Evolutionary conservation across 164 flowering plant genomes (phyloP), one percentile per base, ranked within the genome.

Genomic region (Tetrastigma voinierianum): DNA sequence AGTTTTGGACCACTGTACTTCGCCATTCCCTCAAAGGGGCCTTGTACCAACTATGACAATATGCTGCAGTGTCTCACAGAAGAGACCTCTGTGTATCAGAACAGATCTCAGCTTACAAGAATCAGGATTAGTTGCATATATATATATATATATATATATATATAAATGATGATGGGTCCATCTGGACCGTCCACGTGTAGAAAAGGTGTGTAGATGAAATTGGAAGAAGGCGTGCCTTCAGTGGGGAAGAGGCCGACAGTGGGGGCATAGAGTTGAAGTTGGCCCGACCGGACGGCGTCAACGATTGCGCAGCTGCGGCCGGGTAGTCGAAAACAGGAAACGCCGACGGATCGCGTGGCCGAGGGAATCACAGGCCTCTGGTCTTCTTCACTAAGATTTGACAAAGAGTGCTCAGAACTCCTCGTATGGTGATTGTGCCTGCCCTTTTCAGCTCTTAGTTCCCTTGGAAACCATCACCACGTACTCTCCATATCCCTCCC

Each of bases 311-410:
- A n/a, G n/a, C 82, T 56, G 76, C 82, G 2, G 84, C 84, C 0
- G 45, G 15, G 77, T 10, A 1, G 81, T 77, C 81, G 81, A 51
- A 82, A 84, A 64, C 75, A 76, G 84, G 78, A 53, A 72, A 78
- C 1, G 51, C 46, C 1, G 88, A 78, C 2, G 96, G 96, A 57
- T 90, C 96, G 32, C 96, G 32, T 78, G 84, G 46, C 84, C 89
- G 46, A 90, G 76, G 82, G 81, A 53, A 87, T 71, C 14, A 69
- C 46, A 0, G 73, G 69, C 51, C 84, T 69, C 7, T 51, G 9
- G 21, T 81, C 84, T 11, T 58, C 64, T 11, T 56, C 4, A 62
- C 74, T 57, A 23, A 79, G 55, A 65, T 73, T 75, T 1, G 47
- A 65, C 63, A 54, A 3, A 87, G 1, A 52, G 13, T 57, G 62